Evolutionary conservation across 1,284 basidiomycete genomes (phyloP).

Genomic region (Melampsora larici-populina): DNA sequence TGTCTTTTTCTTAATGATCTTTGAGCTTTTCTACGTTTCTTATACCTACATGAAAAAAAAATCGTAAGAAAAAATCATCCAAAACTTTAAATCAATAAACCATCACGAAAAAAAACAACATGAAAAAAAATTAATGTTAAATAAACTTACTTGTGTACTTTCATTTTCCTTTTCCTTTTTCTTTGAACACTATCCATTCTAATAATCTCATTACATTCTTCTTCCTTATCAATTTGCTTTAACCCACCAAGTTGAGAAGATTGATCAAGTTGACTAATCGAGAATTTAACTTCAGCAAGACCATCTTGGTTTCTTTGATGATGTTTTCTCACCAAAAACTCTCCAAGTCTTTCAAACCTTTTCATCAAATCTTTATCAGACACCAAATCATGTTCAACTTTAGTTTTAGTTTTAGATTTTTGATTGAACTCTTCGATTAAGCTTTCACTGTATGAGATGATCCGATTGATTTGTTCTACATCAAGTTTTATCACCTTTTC

Average conservation of each 20-base stretch:
- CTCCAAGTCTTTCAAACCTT: conserved; percentile 23
- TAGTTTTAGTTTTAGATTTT: background rate
- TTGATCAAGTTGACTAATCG: background rate
- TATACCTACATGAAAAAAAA: conserved; percentile 23
- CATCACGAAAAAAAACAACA: background rate
- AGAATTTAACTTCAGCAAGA: background rate
- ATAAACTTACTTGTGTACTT: conserved; percentile 30
- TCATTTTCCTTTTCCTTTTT: conserved; percentile 38
- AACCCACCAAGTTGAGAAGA: too few species aligned
- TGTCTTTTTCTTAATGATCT: conserved; percentile 27
- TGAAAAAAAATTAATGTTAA: background rate
- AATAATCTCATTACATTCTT: background rate
- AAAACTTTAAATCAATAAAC: background rate
- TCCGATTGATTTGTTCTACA: conserved; percentile 7
- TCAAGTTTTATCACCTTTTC: background rate
- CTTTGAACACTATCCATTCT: conserved; percentile 27
- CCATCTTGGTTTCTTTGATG: background rate
- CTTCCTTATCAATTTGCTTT: background rate
- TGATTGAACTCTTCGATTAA: background rate
- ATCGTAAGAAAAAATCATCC: background rate
- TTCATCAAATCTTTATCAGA: background rate
- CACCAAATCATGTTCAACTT: background rate
- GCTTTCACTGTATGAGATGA: conserved; percentile 19
- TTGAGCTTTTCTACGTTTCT: conserved; percentile 42
- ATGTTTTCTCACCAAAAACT: conserved; percentile 27